Percentiles rank a stretch among this genome's conserved stretches.
phyloP scores from a whole-genome alignment of 768 basidiomycete genomes.

The Mycena vulgaris region DNA sequence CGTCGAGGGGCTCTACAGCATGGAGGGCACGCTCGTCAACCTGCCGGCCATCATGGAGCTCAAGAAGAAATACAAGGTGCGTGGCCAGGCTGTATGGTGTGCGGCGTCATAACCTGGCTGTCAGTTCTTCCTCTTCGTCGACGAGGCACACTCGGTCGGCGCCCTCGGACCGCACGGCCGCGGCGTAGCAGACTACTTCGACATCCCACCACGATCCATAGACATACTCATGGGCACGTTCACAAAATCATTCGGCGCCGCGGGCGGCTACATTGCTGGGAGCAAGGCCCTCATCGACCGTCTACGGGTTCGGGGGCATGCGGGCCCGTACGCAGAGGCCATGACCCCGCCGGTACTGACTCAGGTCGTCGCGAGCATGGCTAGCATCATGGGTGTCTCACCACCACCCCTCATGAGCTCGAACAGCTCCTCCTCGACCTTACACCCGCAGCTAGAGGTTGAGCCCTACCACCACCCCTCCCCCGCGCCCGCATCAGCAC shows the following conservation, averaged over 20 bases:
- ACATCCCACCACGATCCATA: conserved; percentile 82
- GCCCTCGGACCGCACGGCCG: conserved; percentile 96
- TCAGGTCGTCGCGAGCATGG: conserved; percentile 94
- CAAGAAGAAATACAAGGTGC: conserved; percentile 95
- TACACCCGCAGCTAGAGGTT: conserved; percentile 50
- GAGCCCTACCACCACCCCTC: conserved; percentile 69
- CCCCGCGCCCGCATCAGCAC: conserved; percentile 71
- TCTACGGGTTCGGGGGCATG: conserved; percentile 85
- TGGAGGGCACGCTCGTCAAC: conserved; percentile 96
- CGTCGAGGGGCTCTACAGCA: conserved; percentile 96
- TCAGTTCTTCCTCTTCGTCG: conserved; percentile 97
- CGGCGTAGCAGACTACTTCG: conserved; percentile 96
- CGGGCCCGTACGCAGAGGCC: conserved; percentile 89
- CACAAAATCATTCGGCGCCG: conserved; percentile 94
- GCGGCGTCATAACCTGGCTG: too few relatives aligned
- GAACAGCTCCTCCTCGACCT: conserved; percentile 44
- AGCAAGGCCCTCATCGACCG: conserved; percentile 84
- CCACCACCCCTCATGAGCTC: conserved; percentile 49
- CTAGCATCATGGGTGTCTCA: conserved; percentile 93
- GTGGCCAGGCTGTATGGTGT: too few relatives aligned
- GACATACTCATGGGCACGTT: conserved; percentile 99
- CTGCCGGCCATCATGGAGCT: conserved; percentile 86
- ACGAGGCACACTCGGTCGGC: conserved; percentile 98
- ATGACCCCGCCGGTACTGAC: conserved; percentile 93
- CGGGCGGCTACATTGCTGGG: conserved; percentile 95